Evolutionary conservation across 768 basidiomycete genomes (phyloP), one percentile per base, ranked within the genome.

Genomic region (Agrocybe chaxingu): DNA sequence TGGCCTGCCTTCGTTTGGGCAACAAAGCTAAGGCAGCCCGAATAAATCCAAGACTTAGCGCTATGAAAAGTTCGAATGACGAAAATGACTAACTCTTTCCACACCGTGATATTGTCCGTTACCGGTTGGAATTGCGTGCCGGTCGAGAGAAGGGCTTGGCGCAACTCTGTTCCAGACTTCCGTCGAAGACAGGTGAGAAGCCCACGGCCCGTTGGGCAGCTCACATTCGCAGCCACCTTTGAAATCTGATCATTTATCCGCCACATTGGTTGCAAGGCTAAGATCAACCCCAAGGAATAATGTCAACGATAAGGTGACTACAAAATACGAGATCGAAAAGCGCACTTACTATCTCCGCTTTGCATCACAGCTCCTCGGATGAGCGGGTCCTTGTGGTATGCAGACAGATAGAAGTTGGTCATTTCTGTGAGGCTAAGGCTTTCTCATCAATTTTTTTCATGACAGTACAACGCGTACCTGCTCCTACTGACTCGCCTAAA

Each of bases 291-390:
- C 1, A 33, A 37, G 10, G 31, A 30, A 32, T 45, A 18, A 18
- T 30, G 35, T 13, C 3, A 24, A 24, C 24, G 24, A 24, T 24
- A 24, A 24, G 24, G 32, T 13, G 18, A 6, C n/a, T 6, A 24
- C n/a, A 29, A 9, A 18, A 32, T 11, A 45, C 12, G 12, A 40
- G 6, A 29, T 37, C 10, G 19, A 40, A 51, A 34, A 32, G 6
- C 3, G 9, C 24, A 55, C 66, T 42, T 44, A 69, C 67, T 67
- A 46, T 69, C 67, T 1, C 61, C 62, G 48, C 66, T 67, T 50
- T 69, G 65, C 66, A 69, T 69, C 19, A 69, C 52, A 0, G 68
- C 68, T 16, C 61, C 71, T 11, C 69, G 67, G 35, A 69, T 65
- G 3, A 67, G 41, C 1, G 67, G 60, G 12, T 66, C 48, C 7